Evolutionary conservation across 2,329 filamentous ascomycete genomes (phyloP).

Genomic region (Coniella lustricola): DNA sequence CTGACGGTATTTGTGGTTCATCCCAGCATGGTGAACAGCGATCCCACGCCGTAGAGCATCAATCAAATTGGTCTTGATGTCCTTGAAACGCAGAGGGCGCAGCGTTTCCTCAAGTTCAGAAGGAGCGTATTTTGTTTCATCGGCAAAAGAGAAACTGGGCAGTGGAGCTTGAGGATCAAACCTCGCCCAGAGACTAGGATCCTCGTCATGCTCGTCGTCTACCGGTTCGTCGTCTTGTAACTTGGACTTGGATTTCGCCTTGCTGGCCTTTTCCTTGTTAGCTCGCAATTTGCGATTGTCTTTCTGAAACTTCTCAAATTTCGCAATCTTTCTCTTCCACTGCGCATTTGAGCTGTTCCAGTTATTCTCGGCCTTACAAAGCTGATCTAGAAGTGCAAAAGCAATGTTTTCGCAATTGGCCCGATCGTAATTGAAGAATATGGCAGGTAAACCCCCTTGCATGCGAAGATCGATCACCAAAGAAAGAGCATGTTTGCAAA

Average conservation of each 20-base stretch:
- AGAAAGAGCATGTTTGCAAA: constrained; percentile 7
- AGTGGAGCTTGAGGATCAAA: constrained; percentile 63
- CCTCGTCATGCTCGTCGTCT: constrained; percentile 42
- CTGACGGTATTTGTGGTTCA: constrained; percentile 72
- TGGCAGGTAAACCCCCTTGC: constrained; percentile 61
- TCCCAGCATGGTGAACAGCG: constrained; percentile 71
- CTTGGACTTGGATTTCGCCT: constrained; percentile 23
- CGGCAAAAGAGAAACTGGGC: constrained; percentile 59
- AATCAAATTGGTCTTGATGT: constrained; percentile 47
- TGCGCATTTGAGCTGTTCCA: constrained; percentile 50
- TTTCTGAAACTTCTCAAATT: constrained; percentile 33
- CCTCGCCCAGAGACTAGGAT: constrained; percentile 50
- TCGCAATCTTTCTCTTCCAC: constrained; percentile 55
- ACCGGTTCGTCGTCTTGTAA: constrained; percentile 33
- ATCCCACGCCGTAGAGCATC: constrained; percentile 59
- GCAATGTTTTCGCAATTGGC: constrained; percentile 55
- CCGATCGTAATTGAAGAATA: constrained; percentile 73
- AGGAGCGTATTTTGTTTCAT: constrained; percentile 48
- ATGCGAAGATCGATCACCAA: constrained; percentile 21
- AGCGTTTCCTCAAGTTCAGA: constrained; percentile 53
- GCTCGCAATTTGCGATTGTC: constrained; percentile 24
- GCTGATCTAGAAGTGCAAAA: constrained; percentile 39
- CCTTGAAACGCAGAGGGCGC: constrained; percentile 41
- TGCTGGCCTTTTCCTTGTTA: constrained; percentile 6
- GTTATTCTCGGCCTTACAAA: constrained; percentile 45